Evolutionary conservation across 177 flowering plant species (phyloP).

Genomic region (Vitis hybrid): DNA sequence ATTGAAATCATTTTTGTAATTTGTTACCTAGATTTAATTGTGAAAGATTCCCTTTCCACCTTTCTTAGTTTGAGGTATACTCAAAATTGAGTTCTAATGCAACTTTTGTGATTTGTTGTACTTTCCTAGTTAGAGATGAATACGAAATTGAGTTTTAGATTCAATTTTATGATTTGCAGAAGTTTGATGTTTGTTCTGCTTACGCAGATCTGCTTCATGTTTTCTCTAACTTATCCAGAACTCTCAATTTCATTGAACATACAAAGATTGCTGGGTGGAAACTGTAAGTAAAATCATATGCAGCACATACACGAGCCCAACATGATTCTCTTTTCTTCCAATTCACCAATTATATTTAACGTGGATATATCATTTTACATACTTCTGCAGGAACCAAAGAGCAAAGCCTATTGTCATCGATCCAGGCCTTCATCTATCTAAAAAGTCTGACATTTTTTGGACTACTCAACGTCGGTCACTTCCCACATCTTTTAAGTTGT

Average conservation of each 20-base stretch:
- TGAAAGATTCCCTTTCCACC: too few relatives aligned
- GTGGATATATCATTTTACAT: neutral
- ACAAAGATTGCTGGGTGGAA: conserved; percentile 80
- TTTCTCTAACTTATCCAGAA: conserved; percentile 76
- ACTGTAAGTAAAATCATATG: conserved; percentile 54
- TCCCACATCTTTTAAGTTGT: conserved; percentile 86
- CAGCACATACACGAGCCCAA: neutral
- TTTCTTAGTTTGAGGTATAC: too few relatives aligned
- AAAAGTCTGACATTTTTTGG: conserved; percentile 71
- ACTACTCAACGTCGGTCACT: conserved; percentile 80
- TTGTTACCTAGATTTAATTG: too few relatives aligned
- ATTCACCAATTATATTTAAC: neutral
- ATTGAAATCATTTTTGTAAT: too few relatives aligned
- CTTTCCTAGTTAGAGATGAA: neutral
- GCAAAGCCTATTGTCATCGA: conserved; percentile 89
- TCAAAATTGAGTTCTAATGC: too few relatives aligned
- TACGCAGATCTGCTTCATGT: conserved; percentile 85
- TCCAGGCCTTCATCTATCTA: conserved; percentile 91
- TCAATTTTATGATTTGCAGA: neutral
- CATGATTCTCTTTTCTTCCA: neutral
- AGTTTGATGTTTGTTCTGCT: conserved; percentile 13
- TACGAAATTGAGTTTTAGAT: neutral
- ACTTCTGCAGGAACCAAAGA: conserved; percentile 71
- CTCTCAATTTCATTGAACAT: conserved; percentile 90
- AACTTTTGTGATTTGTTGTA: too few relatives aligned